Evolutionary conservation across 2,329 filamentous ascomycete genomes (phyloP).

Genomic region (Fusarium mangiferae): DNA sequence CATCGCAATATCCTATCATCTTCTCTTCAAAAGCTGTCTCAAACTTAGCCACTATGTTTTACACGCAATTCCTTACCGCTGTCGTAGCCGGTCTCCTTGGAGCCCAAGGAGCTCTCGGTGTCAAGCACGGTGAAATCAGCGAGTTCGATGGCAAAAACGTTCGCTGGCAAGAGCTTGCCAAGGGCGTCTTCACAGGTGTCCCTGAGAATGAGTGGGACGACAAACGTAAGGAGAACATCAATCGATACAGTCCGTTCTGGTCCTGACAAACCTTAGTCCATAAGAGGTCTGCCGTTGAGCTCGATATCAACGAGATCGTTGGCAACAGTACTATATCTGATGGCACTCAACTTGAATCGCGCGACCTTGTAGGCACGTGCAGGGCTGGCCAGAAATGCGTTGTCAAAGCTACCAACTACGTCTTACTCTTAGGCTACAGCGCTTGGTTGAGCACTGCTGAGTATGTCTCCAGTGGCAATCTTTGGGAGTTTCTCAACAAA

Average conservation of each 20-base stretch:
- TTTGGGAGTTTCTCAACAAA: background rate
- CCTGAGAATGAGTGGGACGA: background rate
- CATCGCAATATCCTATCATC: accelerated
- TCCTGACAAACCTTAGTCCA: background rate
- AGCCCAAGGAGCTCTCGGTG: background rate
- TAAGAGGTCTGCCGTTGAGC: background rate
- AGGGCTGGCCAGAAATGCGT: background rate
- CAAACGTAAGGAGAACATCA: background rate
- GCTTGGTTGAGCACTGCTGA: background rate
- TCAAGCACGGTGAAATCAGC: background rate
- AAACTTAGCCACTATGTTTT: background rate
- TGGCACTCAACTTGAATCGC: background rate
- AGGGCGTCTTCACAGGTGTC: background rate
- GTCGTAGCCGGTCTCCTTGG: background rate
- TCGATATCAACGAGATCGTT: background rate
- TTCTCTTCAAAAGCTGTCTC: accelerated
- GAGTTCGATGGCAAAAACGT: background rate
- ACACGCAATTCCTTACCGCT: background rate
- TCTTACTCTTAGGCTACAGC: background rate
- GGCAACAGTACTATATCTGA: background rate
- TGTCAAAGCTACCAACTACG: background rate
- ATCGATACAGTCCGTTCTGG: accelerated
- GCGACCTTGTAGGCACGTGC: background rate
- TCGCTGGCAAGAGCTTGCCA: background rate
- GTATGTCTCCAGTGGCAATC: background rate